phyloP scores from a whole-genome alignment of 495 filamentous ascomycete species.

The Melanomma pulvis-pyrius region DNA sequence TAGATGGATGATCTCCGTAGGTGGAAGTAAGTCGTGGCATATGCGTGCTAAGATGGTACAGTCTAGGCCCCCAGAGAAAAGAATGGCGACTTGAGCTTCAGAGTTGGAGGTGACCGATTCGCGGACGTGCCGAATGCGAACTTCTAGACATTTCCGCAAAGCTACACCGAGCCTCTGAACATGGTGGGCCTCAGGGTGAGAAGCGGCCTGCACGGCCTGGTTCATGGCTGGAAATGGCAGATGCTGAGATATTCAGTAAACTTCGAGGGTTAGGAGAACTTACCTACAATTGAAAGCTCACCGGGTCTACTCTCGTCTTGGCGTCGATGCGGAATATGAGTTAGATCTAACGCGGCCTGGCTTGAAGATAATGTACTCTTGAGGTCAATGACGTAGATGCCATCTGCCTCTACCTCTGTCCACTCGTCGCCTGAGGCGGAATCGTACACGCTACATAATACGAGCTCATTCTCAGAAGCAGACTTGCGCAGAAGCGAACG shows the following conservation, averaged over 20 bases:
- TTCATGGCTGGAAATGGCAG: constrained; percentile 62
- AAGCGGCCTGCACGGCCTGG: constrained; percentile 42
- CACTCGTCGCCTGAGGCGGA: constrained; percentile 56
- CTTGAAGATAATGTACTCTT: background rate
- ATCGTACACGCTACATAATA: constrained; percentile 76
- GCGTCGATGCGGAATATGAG: constrained; percentile 21
- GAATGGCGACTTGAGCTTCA: constrained; percentile 62
- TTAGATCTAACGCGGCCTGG: background rate
- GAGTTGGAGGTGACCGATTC: constrained; percentile 27
- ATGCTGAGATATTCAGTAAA: constrained; percentile 15
- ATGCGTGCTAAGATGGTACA: constrained; percentile 86
- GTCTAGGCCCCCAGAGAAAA: constrained; percentile 95
- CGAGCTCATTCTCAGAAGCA: constrained; percentile 54
- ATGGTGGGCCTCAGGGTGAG: background rate
- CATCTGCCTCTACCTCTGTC: constrained; percentile 80
- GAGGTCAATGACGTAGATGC: constrained; percentile 69
- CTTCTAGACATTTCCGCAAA: constrained; percentile 23
- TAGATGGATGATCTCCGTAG: constrained; percentile 73
- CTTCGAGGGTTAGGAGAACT: background rate
- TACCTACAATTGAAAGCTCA: constrained; percentile 19
- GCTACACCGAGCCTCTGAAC: constrained; percentile 16
- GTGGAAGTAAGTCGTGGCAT: constrained; percentile 75
- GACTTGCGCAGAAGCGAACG: constrained; percentile 70
- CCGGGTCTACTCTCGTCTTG: background rate
- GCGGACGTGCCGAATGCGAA: constrained; percentile 32